Conservation (phyloP, 2,329 filamentous ascomycete genomes). For the Microsporum ferrugineum region DNA sequence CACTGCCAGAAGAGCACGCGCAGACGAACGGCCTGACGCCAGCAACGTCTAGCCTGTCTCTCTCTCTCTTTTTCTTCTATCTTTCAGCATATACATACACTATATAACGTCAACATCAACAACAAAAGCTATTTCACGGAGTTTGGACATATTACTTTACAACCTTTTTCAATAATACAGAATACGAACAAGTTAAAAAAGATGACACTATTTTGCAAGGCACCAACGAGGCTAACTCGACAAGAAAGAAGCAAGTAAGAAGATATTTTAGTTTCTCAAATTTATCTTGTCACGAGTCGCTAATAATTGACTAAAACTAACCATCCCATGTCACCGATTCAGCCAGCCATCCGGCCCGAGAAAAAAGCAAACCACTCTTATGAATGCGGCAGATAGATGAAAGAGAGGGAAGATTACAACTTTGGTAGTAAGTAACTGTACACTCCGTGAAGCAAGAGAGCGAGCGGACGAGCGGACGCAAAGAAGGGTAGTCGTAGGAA, state of each 20-base stretch:
- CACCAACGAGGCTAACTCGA: neutral
- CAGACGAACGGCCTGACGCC: constrained; percentile 37
- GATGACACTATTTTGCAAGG: neutral
- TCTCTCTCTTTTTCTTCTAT: neutral
- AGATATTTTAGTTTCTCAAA: neutral
- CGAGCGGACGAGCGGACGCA: neutral
- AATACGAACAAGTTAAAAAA: neutral
- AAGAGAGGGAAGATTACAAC: neutral
- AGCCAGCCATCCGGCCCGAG: neutral
- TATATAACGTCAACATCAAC: neutral
- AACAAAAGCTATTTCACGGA: neutral
- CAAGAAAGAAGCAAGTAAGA: neutral
- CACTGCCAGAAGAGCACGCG: constrained; percentile 59
- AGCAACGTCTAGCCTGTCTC: neutral
- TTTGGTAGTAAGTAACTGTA: neutral
- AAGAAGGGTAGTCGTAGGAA: neutral
- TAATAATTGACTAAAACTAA: neutral
- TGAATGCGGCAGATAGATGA: neutral
- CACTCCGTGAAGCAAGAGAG: too few species aligned
- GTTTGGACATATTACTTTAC: neutral
- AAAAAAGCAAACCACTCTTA: neutral
- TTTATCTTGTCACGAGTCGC: neutral
- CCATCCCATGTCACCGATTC: neutral
- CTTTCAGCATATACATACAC: neutral
- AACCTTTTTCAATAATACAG: neutral